phyloP scores from a whole-genome alignment of 2,329 filamentous ascomycete species.

The Phialemoniopsis sp. region DNA sequence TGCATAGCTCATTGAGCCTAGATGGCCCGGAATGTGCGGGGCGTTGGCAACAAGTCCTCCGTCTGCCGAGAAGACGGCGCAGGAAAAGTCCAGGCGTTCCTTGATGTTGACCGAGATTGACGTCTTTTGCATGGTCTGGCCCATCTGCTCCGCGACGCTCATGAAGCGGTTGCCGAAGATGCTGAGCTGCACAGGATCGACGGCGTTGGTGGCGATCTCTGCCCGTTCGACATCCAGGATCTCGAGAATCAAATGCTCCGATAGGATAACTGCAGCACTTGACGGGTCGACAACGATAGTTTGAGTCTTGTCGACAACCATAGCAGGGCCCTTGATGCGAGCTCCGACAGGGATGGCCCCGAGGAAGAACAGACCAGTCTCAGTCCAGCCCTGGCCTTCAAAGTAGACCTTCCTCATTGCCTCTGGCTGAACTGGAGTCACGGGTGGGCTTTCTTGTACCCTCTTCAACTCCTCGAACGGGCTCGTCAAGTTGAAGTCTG shows the following conservation, averaged over 20 bases:
- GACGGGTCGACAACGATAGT: conserved; percentile 66
- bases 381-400: conserved; percentile 31
- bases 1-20: conserved; percentile 71
- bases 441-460: conserved; percentile 20
- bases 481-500: conserved; percentile 56
- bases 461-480: conserved; percentile 62
- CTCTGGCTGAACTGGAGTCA: too few relatives aligned
- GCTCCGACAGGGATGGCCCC: too few relatives aligned
- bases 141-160: conserved; percentile 73
- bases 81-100: conserved; percentile 68
- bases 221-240: conserved; percentile 31
- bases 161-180: conserved; percentile 71
- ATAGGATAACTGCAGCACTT: conserved; percentile 29
- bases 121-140: conserved; percentile 64
- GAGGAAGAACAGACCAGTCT: conserved; percentile 61
- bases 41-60: conserved; percentile 66
- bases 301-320: conserved; percentile 62
- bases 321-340: conserved; percentile 48
- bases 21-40: conserved; percentile 66
- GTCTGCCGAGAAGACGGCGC: conserved; percentile 63
- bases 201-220: conserved; percentile 54
- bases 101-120: conserved; percentile 68
- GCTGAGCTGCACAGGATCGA: conserved; percentile 64
- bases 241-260: background rate
- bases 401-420: conserved; percentile 48